Evolutionary conservation across 2,329 filamentous ascomycete species (phyloP), one percentile per base, ranked within the genome.

Genomic region (Pseudocercospora pini-densiflorae): DNA sequence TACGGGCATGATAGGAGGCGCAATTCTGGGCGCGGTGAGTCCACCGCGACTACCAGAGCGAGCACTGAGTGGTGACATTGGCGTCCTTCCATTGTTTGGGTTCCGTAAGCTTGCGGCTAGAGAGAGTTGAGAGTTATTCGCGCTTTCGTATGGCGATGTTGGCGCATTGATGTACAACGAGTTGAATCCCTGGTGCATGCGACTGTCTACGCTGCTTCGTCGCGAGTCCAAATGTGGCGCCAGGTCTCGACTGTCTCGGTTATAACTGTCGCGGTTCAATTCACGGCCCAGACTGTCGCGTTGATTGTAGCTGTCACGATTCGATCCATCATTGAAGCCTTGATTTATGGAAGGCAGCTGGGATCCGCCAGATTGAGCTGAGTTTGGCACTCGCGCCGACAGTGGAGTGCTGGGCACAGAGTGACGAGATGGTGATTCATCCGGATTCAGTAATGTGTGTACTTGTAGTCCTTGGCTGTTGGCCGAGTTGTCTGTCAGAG

Each of bases 151-250:
- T 0, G 91, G 91, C 6, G 90, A 91, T 1, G 84, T 84, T 54
- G 85, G 86, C 12, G 64, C 67, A 60, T 88, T 88, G 58, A 94
- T 83, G 71, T 88, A 85, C 79, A 94, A 85, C 54, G 92, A 89
- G 64, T 84, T 86, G 77, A 94, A 89, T 53, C 86, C 86, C 70
- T 89, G 87, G 74, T 92, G 92, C 77, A 94, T 89, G 68, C 91
- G 87, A 78, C 91, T 93, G 78, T 94, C 91, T 4, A 94, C 90
- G 73, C 91, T 94, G 79, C 92, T 92, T 61, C 92, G 87, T 65
- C 90, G 86, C 57, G 89, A 88, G 58, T 89, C 84, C 40, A 83
- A 77, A 23, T 85, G 81, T 0, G 82, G 79, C 33, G 79, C 76
- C 5, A 82, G 81, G 58, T 88, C 86, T 54, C 72, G 67, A 51